Evolutionary conservation across 768 basidiomycete genomes (phyloP), one percentile per base, ranked within the genome.

Genomic region (Psilocybe sp.): DNA sequence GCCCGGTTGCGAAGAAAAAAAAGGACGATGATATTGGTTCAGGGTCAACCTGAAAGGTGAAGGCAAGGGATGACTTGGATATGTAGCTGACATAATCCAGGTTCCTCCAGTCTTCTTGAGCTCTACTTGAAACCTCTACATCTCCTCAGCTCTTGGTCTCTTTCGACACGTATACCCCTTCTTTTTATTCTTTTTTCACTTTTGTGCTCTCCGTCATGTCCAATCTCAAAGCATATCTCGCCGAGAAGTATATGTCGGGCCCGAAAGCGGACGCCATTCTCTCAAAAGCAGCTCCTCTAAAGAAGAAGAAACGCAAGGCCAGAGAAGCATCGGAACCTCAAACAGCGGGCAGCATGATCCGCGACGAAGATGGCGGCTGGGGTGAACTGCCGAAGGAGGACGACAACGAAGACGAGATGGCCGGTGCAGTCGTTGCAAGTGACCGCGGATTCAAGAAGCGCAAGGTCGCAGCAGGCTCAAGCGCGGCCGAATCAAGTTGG

Each of bases 191-290:
- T n/a, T 36, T 31, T 5, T 20, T 9, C 34, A 15, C 38, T 34
- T 20, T 13, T 34, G 15, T 11, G 9, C 23, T 44, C 40, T 40
- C 42, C 34, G 60, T 39, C 36, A 79, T 77, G 76, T 68, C 78
- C 13, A 63, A 68, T 50, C 78, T 95, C 73, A 86, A 92, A 65
- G 76, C 89, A 18, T 95, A 95, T 65, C 79, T 95, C 14, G 92
- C 92, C 0, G 80, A 86, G 56, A 92, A 90, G 54, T 98, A 98
- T 73, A 96, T 98, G 94, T 85, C 93, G 5, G 96, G 96, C 1
- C 84, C 92, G 0, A 98, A 98, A 61, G 93, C 95, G 2, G 96
- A 98, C 58, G 94, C 92, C 5, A 98, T 98, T 54, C 76, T 98
- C 7, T 75, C 93, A 3, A 81, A 82, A 40, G 66, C 79, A 0